Conservation (phyloP, 1,139 yeast genomes). For the Kurtzmaniella quercitrusa region DNA sequence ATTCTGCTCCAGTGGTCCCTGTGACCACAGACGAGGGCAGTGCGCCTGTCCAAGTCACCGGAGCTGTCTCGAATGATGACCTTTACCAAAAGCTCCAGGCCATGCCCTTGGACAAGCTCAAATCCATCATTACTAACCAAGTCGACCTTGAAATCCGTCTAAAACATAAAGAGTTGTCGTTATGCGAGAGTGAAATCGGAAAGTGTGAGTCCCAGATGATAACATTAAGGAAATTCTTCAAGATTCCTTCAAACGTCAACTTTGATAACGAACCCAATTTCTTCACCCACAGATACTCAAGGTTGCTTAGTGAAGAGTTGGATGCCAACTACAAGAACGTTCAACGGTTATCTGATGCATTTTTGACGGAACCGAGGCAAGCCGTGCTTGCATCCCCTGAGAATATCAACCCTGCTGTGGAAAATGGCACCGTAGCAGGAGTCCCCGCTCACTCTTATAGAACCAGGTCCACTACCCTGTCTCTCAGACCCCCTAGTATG, state of each 20-base stretch:
- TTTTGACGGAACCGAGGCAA: not conserved
- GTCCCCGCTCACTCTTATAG: constrained; percentile 31
- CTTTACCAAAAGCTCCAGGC: constrained; percentile 23
- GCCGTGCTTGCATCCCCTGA: not conserved
- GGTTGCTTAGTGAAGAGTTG: constrained; percentile 32
- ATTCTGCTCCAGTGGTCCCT: not conserved
- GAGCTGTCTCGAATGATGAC: constrained; percentile 10
- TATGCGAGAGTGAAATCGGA: constrained; percentile 58
- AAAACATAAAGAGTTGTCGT: constrained; percentile 61
- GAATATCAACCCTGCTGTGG: constrained; percentile 1
- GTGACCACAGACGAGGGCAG: not conserved
- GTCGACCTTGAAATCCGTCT: constrained; percentile 67
- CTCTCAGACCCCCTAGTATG: constrained; percentile 34
- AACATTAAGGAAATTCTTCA: constrained; percentile 50
- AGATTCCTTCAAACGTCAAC: constrained; percentile 35
- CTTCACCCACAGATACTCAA: constrained; percentile 46
- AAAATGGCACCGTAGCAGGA: constrained; percentile 5
- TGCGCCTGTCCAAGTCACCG: not conserved
- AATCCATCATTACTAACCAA: constrained; percentile 42
- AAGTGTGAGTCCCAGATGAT: constrained; percentile 61
- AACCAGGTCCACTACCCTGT: constrained; percentile 49
- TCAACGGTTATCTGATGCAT: constrained; percentile 3
- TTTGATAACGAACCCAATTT: constrained; percentile 44
- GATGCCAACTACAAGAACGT: constrained; percentile 24
- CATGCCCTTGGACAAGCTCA: constrained; percentile 35